Base-by-base conservation (phyloP, 2,329 filamentous ascomycete genomes). In the Cladosporium sp. region DNA sequence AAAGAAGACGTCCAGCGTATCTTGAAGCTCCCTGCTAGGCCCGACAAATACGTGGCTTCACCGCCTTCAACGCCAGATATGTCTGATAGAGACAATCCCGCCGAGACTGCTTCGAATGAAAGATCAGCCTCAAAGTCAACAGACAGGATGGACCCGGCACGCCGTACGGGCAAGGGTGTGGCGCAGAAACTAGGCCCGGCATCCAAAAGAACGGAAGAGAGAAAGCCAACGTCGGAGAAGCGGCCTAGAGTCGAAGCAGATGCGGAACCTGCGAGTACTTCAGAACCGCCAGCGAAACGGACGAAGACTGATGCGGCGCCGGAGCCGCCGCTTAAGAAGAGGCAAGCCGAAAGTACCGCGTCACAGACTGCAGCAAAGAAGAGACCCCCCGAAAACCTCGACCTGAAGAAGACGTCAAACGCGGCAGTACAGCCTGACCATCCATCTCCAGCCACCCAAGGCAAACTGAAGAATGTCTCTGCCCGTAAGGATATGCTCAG, bases 401-500 rank as follows among this genome's bases (percentile, higher is more conserved):
- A 48, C 11, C 16, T 39, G 5, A 48, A 48, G 16, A 48, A 33
- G 35, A 13, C 25, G 19, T 27, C 36, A n/a, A 48, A 35, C 15
- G 33, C 55, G 3, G 49, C 53, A 13, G 27, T 51, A 18, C 51
- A 54, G 20, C 36, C 36, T 20, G 16, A 36, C 9, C 22, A 15
- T 12, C 36, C 45, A 7, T 48, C 36, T 16, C 45, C 50, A 15
- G 38, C 54, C 12, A 55, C 56, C 20, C 62, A 59, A 46, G 53
- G 55, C 13, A 53, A 58, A 33, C 59, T 59, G 16, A 53, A 53
- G 7, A 63, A 61, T 9, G 61, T 59, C 5, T 53, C 51, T 36
- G 48, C 60, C 15, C 58, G 59, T 15, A 64, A 60, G 45, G 61
- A 65, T 38, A 59, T 2, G 58, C 62, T n/a, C 57, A 54, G 49